Percentiles rank a stretch among this genome's conserved stretches.
Conservation (phyloP, 2,329 filamentous ascomycete species). For the Fusarium sp. region DNA sequence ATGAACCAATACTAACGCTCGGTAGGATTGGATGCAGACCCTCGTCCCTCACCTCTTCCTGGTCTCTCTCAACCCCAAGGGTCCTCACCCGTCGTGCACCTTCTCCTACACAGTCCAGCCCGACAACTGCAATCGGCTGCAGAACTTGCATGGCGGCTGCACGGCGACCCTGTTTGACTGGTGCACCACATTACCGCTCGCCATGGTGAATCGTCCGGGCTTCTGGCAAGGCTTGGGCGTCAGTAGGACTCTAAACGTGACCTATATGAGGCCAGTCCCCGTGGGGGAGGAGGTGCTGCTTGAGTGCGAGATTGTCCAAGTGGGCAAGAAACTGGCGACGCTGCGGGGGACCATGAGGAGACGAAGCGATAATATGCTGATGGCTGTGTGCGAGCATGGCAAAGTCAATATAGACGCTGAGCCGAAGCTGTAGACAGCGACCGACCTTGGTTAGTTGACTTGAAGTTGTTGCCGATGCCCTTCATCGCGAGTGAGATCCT, state of each 20-base stretch:
- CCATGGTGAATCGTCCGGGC: conserved; percentile 70
- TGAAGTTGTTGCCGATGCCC: too few species aligned
- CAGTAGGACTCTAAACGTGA: conserved; percentile 75
- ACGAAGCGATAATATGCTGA: conserved; percentile 66
- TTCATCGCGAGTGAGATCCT: not conserved
- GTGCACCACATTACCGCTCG: conserved; percentile 72
- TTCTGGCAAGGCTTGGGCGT: conserved; percentile 77
- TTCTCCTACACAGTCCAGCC: conserved; percentile 67
- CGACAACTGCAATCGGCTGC: conserved; percentile 67
- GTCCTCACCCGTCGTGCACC: conserved; percentile 57
- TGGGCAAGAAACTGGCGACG: conserved; percentile 69
- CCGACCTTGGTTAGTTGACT: not conserved
- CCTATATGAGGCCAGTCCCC: conserved; percentile 76
- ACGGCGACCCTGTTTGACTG: conserved; percentile 78
- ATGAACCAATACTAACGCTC: not conserved
- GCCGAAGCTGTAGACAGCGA: conserved; percentile 32
- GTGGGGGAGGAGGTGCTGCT: conserved; percentile 66
- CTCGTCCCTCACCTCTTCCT: conserved; percentile 62
- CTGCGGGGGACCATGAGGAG: conserved; percentile 70
- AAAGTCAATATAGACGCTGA: conserved; percentile 73
- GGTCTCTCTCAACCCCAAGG: conserved; percentile 50
- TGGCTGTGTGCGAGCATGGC: conserved; percentile 75
- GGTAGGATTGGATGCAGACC: conserved; percentile 62
- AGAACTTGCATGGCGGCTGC: conserved; percentile 75
- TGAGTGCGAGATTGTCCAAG: conserved; percentile 71